A percentile compares a stretch with the other conserved stretches of the same genome.
These are phyloP conservation scores for Chrysosporium keratinophilum DNA, from an alignment of 2,329 filamentous ascomycete genomes.

Conservation along the genomic window DNA sequence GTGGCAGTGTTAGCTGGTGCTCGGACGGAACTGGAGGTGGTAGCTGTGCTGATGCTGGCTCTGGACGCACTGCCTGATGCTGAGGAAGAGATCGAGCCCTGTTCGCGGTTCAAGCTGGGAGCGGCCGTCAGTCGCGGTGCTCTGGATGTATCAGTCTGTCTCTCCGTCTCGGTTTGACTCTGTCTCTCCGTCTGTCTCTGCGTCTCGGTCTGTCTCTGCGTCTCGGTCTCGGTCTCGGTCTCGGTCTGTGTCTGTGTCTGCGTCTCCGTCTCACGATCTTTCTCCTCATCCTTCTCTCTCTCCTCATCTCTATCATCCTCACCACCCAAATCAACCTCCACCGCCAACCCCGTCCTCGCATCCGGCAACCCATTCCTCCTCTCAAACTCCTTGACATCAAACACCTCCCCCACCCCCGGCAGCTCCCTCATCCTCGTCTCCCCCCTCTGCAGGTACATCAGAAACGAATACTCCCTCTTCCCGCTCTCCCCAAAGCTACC, in stretches of 20 bases:
- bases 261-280: not conserved
- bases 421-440: not conserved
- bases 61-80: not conserved
- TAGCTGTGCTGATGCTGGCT: not conserved
- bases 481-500: constrained; percentile 5
- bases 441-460: constrained; percentile 10
- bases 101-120: not conserved
- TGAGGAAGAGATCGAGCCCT: not conserved
- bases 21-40: not conserved
- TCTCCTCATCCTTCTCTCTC: not conserved
- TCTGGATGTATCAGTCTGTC: too few species aligned
- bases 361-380: constrained; percentile 4
- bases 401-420: not conserved
- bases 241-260: too few species aligned
- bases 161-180: too few species aligned
- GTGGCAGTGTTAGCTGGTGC: not conserved
- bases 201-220: too few species aligned
- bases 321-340: not conserved
- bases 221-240: too few species aligned
- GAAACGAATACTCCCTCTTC: constrained; percentile 12
- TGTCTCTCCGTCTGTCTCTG: too few species aligned
- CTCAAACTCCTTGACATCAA: constrained; percentile 7
- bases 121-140: too few species aligned
- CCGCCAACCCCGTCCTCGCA: constrained; percentile 1
- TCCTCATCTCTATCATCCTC: not conserved